These are phyloP conservation scores for Musa beccarii DNA, from an alignment of 176 grass and related monocot genomes.

Conservation along the genomic window DNA sequence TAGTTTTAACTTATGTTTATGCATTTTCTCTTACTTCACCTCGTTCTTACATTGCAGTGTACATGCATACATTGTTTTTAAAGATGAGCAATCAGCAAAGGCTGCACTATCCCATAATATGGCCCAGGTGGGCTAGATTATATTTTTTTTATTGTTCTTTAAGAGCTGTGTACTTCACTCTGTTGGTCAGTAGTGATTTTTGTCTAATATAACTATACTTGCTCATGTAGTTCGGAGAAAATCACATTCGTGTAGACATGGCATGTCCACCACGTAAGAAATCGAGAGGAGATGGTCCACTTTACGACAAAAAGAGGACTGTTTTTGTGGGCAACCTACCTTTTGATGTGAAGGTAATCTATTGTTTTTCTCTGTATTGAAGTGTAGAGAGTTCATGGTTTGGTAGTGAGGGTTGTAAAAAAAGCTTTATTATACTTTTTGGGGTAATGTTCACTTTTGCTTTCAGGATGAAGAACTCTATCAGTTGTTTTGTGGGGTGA, in stretches of 20 bases:
- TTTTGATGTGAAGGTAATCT: conserved; percentile 77
- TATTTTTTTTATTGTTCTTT: neutral
- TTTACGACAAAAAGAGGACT: conserved; percentile 91
- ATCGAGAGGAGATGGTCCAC: conserved; percentile 54
- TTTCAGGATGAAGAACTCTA: conserved; percentile 96
- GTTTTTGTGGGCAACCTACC: conserved; percentile 94
- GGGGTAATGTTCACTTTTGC: conserved; percentile 6
- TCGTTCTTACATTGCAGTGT: conserved; percentile 43
- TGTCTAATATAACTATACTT: neutral
- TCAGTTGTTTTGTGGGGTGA: conserved; percentile 53
- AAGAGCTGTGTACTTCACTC: neutral
- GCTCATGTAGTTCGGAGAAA: conserved; percentile 58
- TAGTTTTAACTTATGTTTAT: neutral
- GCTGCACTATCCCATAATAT: conserved; percentile 77
- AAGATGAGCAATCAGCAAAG: conserved; percentile 53
- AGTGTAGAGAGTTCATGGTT: neutral
- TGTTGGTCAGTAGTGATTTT: neutral
- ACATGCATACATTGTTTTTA: conserved; percentile 94
- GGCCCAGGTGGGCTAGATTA: conserved; percentile 37
- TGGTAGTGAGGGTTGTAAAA: neutral
- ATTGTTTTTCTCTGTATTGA: neutral
- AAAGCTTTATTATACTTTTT: neutral
- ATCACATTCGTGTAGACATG: conserved; percentile 90
- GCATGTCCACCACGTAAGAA: conserved; percentile 87
- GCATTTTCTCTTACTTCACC: conserved; percentile 7